Percentiles rank a stretch among this genome's conserved stretches.
Conservation (phyloP, 768 basidiomycete species). For the Leucosporidium creatinivorum region DNA sequence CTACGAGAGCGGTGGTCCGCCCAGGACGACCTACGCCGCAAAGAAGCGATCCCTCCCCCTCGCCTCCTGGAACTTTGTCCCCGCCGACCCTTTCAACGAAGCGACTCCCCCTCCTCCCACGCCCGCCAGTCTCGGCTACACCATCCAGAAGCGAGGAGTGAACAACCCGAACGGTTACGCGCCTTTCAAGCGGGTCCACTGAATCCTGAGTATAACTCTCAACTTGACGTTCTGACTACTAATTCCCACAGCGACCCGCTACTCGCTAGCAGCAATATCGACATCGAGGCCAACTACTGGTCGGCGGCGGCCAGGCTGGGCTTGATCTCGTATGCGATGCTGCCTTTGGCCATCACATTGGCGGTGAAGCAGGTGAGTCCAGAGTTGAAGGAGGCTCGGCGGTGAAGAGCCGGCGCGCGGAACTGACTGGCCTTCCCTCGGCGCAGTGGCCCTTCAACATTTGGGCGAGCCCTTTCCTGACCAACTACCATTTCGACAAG, state of each 20-base stretch:
- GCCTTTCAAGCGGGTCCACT: too few species aligned
- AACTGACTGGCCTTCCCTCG: not conserved
- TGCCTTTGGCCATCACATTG: slow-evolving; percentile 63
- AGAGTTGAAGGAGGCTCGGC: too few species aligned
- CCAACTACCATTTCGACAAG: slow-evolving; percentile 67
- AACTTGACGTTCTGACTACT: too few species aligned
- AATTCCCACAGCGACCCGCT: too few species aligned
- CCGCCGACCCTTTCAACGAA: not conserved
- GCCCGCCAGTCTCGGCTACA: not conserved
- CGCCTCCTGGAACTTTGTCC: not conserved
- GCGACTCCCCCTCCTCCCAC: not conserved
- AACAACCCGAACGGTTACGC: slow-evolving; percentile 28
- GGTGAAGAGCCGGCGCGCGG: too few species aligned
- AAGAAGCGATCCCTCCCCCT: slow-evolving; percentile 34
- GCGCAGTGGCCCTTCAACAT: slow-evolving; percentile 58
- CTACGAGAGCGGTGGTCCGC: slow-evolving; percentile 23
- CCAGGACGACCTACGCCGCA: slow-evolving; percentile 34
- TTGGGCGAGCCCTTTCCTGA: slow-evolving; percentile 56
- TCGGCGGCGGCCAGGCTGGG: slow-evolving; percentile 61
- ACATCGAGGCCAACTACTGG: slow-evolving; percentile 65
- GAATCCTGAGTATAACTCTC: too few species aligned
- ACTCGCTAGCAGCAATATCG: slow-evolving; percentile 50
- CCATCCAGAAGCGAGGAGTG: slow-evolving; percentile 12
- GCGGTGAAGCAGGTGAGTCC: slow-evolving; percentile 53
- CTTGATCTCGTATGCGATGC: slow-evolving; percentile 61